A percentile compares a stretch with the other conserved stretches of the same genome.
These are phyloP conservation scores for Monilinia fructicola DNA, from an alignment of 2,329 filamentous ascomycete genomes.

Conservation along the genomic window DNA sequence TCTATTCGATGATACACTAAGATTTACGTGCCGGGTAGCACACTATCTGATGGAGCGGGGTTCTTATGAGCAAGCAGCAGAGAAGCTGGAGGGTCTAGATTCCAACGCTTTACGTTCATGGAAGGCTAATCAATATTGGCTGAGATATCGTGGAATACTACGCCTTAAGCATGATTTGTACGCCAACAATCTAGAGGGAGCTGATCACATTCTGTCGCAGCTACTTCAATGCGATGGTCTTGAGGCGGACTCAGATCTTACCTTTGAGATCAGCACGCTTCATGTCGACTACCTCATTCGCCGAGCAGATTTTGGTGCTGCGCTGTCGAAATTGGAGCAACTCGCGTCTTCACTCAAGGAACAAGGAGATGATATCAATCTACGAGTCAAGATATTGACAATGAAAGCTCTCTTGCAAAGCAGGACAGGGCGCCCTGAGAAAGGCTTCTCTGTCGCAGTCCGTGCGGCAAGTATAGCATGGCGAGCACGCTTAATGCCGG, in stretches of 20 bases:
- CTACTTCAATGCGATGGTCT: slow-evolving; percentile 46
- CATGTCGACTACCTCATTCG: slow-evolving; percentile 60
- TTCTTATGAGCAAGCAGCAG: slow-evolving; percentile 66
- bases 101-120: slow-evolving; percentile 65
- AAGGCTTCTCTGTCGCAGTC: slow-evolving; percentile 65
- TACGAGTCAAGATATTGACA: slow-evolving; percentile 60
- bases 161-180: slow-evolving; percentile 64
- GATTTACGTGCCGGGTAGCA: slow-evolving; percentile 69
- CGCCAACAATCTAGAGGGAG: slow-evolving; percentile 54
- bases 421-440: slow-evolving; percentile 58
- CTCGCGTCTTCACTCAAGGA: slow-evolving; percentile 52
- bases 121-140: slow-evolving; percentile 74
- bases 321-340: slow-evolving; percentile 55
- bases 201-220: slow-evolving; percentile 56
- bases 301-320: slow-evolving; percentile 51
- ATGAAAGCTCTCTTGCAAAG: slow-evolving; percentile 61
- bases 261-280: slow-evolving; percentile 57
- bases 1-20: slow-evolving; percentile 76
- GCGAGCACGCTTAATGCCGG: slow-evolving; percentile 56
- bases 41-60: slow-evolving; percentile 66
- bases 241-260: slow-evolving; percentile 58
- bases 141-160: slow-evolving; percentile 65
- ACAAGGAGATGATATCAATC: slow-evolving; percentile 59
- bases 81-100: slow-evolving; percentile 59
- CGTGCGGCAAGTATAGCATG: slow-evolving; percentile 63